These are phyloP conservation scores for Rhizopus stolonifer DNA, from an alignment of 371 early-diverging fungal genomes.

Conservation along the genomic window DNA sequence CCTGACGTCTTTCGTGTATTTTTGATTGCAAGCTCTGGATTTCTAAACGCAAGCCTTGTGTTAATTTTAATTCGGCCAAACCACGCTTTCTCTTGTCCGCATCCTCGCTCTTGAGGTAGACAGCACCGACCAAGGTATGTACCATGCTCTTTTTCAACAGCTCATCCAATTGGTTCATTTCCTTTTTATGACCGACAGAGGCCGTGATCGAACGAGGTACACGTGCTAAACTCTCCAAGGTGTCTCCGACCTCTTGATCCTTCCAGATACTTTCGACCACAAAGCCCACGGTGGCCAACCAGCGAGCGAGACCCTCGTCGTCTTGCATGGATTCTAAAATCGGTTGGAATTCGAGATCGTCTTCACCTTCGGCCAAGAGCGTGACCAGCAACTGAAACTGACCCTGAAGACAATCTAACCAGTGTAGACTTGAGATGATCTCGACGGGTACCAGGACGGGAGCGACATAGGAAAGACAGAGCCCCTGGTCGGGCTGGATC, in stretches of 20 bases:
- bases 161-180: conserved; percentile 27
- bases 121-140: conserved; percentile 30
- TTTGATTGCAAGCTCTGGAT: conserved; percentile 11
- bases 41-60: conserved; percentile 13
- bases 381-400: conserved; percentile 26
- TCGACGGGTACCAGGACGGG: conserved; percentile 40
- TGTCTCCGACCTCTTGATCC: conserved; percentile 20
- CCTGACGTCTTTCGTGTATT: not conserved
- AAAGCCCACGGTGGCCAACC: conserved; percentile 40
- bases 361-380: conserved; percentile 1
- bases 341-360: not conserved
- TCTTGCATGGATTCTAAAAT: not conserved
- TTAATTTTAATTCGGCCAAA: conserved; percentile 25
- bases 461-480: conserved; percentile 27
- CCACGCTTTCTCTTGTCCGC: conserved; percentile 25
- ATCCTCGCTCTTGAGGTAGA: conserved; percentile 18
- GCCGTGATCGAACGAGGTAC: conserved; percentile 30
- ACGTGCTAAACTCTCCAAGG: conserved; percentile 19
- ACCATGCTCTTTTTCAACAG: conserved; percentile 26
- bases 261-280: conserved; percentile 37
- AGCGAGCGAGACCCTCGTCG: conserved; percentile 19
- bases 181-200: conserved; percentile 16
- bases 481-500: not conserved
- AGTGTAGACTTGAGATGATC: conserved; percentile 33
- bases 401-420: conserved; percentile 26